These are phyloP conservation scores for Pleurostoma richardsiae DNA, from an alignment of 2,329 filamentous ascomycete species.

Conservation along the genomic window DNA sequence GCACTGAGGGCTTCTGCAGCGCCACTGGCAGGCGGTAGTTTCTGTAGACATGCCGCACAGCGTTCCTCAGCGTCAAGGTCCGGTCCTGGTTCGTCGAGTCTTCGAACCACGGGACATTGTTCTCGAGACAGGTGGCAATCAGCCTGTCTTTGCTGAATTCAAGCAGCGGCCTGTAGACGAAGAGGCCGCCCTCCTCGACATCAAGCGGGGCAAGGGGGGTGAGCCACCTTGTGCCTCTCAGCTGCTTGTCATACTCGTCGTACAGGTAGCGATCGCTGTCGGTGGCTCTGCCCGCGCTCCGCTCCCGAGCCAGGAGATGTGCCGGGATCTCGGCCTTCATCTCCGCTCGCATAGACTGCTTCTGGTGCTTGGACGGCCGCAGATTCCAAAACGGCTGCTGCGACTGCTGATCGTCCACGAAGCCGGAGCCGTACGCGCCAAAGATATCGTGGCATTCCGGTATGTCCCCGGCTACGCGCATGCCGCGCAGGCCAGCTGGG, in stretches of 20 bases:
- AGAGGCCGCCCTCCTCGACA: constrained; percentile 62
- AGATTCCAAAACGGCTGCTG: constrained; percentile 31
- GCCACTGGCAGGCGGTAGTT: constrained; percentile 61
- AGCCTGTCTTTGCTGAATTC: constrained; percentile 67
- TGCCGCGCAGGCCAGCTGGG: constrained; percentile 68
- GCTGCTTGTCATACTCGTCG: constrained; percentile 15
- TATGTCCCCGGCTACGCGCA: constrained; percentile 60
- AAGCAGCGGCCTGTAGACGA: constrained; percentile 65
- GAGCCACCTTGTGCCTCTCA: constrained; percentile 5
- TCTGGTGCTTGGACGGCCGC: constrained; percentile 14
- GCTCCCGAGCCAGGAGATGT: constrained; percentile 10
- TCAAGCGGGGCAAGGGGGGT: constrained; percentile 17
- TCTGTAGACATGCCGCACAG: constrained; percentile 63
- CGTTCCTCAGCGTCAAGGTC: constrained; percentile 75
- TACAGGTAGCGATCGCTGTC: constrained; percentile 12
- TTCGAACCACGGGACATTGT: constrained; percentile 70
- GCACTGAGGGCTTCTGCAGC: constrained; percentile 59
- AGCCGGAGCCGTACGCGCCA: constrained; percentile 63
- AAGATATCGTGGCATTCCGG: constrained; percentile 78
- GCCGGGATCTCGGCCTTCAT: constrained; percentile 19
- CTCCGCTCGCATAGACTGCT: constrained; percentile 14
- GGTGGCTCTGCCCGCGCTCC: constrained; percentile 6
- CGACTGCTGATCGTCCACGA: constrained; percentile 38
- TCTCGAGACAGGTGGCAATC: constrained; percentile 67
- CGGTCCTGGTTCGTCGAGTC: constrained; percentile 78